Evolutionary conservation across 1,139 yeast species (phyloP), one percentile per base, ranked within the genome.

Genomic region (Eremothecium sinecaudum): DNA sequence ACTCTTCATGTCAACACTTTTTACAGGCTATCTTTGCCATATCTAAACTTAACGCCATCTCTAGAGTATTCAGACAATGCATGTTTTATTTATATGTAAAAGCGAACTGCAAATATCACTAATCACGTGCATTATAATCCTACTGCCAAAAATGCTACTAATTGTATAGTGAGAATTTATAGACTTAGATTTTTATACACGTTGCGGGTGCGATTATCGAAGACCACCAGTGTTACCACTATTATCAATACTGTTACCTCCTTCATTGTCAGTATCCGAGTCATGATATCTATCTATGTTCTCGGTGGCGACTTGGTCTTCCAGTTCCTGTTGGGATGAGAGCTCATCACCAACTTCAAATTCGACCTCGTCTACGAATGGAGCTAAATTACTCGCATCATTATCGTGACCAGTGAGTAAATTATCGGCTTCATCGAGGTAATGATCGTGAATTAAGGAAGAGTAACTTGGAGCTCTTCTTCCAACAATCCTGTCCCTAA

Each of bases 331-430:
- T 5, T n/a, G n/a, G n/a, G n/a, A n/a, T n/a, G n/a, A n/a, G n/a
- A n/a, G n/a, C n/a, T 48, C 56, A 14, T 43, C 51, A 14, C 51
- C 55, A 20, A 57, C 52, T 18, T 55, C 59, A 36, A 53, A 56
- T 8, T 52, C 59, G 15, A 48, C 41, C 16, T 50, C 53, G 13
- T 24, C 28, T 27, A 50, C 40, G 24, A 57, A 51, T 24, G 52
- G 50, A 4, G 53, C 44, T n/a, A 57, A 31, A 29, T 54, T 56
- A 26, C 48, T 51, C 1, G 61, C 61, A 40, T 57, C 61, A 23
- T 53, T 61, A 28, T 57, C 61, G 32, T 55, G 60, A 3, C 60
- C 61, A n/a, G 50, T 48, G 18, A 57, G 34, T 18, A 57, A 32
- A 36, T 57, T 59, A 39, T 56, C 59, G 3, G 58, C 58, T 27